Evolutionary conservation across 1,284 basidiomycete species (phyloP).

Genomic region (Moesziomyces parantarcticus): DNA sequence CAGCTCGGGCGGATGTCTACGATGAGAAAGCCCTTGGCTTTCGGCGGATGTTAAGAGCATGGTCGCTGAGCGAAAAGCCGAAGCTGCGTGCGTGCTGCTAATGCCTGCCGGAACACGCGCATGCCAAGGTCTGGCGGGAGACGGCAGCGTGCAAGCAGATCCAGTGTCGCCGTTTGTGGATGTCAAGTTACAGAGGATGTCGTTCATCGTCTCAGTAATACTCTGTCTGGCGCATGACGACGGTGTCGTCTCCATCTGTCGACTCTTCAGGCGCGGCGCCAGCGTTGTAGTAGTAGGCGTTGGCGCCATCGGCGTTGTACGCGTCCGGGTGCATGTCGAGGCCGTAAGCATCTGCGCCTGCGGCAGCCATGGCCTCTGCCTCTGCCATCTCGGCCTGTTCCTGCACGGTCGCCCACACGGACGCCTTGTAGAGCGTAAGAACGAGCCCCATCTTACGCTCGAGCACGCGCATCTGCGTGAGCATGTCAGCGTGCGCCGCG

Average conservation of each 20-base stretch:
- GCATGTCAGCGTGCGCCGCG: constrained; percentile 79
- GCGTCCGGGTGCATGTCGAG: constrained; percentile 22
- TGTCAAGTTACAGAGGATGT: no score
- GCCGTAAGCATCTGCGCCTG: constrained; percentile 23
- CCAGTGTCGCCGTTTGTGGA: no score
- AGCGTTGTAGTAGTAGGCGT: constrained; percentile 14
- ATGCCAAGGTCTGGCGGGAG: no score
- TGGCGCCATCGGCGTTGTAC: constrained; percentile 10
- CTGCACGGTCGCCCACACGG: constrained; percentile 92
- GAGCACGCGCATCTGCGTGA: constrained; percentile 81
- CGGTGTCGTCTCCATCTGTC: constrained; percentile 34
- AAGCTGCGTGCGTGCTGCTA: no score
- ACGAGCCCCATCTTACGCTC: constrained; percentile 92
- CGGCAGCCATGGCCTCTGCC: constrained; percentile 44
- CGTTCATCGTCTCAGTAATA: constrained; percentile 23
- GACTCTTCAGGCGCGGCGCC: constrained; percentile 8
- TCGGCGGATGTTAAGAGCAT: no score
- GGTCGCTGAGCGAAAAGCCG: no score
- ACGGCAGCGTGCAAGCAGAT: no score
- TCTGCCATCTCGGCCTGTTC: constrained; percentile 77
- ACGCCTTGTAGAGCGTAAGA: constrained; percentile 84
- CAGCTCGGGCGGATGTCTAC: no score
- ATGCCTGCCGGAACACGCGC: no score
- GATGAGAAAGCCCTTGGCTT: no score
- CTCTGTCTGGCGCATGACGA: constrained; percentile 36